Evolutionary conservation across 2,329 filamentous ascomycete species (phyloP), one percentile per base, ranked within the genome.

Genomic region (Ceratocystis albifundus): DNA sequence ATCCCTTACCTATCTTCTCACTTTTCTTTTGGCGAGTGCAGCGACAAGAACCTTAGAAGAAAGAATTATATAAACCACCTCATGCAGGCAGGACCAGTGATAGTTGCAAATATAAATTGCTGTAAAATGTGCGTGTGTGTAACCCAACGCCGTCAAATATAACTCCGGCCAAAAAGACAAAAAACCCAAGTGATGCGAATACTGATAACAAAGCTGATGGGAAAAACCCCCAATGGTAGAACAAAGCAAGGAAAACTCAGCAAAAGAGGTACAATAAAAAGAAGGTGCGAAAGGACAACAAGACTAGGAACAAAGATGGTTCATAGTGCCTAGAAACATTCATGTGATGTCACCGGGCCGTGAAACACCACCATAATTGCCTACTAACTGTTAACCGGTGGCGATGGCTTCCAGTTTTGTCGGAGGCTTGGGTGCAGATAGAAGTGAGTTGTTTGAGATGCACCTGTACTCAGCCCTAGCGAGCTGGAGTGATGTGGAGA

Each of bases 401-500:
- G 41, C 6, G 64, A 46, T 41, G 64, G 32, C 55, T 65, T 65
- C 41, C 55, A 61, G 25, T 41, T 55, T 28, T 55, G 50, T 1
- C 55, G 64, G 41, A 65, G 44, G 20, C 50, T 44, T 32, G 64
- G 57, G 15, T 55, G 64, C 10, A 65, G 57, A 50, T 65, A 65
- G 20, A 61, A 45, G 17, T 65, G 64, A 28, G 64, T 44, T 10
- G 50, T 7, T 32, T 55, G 25, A 1, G 64, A 41, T 10, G 53
- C n/a, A 8, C 36, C 20, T 28, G 57, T 36, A 17, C 64, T 44
- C 7, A 65, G 57, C 3, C 64, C 64, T 8, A 65, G 55, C 10
- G 64, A 48, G 36, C 64, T 45, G 1, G 64, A 50, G 15, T 30
- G 53, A 46, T 59, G 64, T 10, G 64, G 57, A 6, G 53, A 45